Conservation (phyloP, 768 basidiomycete species). For the Dentipellis sp. region DNA sequence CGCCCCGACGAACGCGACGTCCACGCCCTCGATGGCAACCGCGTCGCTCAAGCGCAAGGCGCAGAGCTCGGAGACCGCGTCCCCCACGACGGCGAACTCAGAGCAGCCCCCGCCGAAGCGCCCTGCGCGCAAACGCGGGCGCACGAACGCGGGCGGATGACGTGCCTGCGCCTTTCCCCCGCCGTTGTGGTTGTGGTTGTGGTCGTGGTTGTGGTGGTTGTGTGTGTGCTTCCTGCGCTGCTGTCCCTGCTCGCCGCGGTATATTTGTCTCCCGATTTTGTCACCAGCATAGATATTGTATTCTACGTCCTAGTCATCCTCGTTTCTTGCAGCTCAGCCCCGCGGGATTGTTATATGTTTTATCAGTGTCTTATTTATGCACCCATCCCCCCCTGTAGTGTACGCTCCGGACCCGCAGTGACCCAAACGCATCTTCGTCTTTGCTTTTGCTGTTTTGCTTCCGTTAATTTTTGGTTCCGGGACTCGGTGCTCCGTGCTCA, state of each 20-base stretch:
- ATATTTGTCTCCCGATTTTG: slow-evolving; percentile 1
- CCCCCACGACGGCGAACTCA: slow-evolving; percentile 40
- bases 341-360: slow-evolving; percentile 21
- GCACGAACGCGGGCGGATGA: slow-evolving; percentile 40
- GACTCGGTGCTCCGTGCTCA: too few species aligned
- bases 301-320: slow-evolving; percentile 10
- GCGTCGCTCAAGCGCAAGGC: slow-evolving; percentile 28
- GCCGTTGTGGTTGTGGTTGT: too few species aligned
- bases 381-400: not conserved
- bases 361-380: slow-evolving; percentile 24
- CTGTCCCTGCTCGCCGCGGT: not conserved
- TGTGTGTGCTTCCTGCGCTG: not conserved
- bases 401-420: not conserved
- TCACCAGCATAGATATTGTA: slow-evolving; percentile 4
- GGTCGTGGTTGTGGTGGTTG: too few species aligned
- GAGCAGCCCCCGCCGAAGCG: slow-evolving; percentile 43
- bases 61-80: slow-evolving; percentile 26
- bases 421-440: too few species aligned
- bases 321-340: slow-evolving; percentile 15
- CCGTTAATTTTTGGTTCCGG: too few species aligned
- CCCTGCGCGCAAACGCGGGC: slow-evolving; percentile 41
- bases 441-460: too few species aligned
- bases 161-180: not conserved
- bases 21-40: slow-evolving; percentile 20
- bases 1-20: slow-evolving; percentile 14